Evolutionary conservation across 345 rosid species (phyloP).

Genomic region (Capsella bursapastoris): DNA sequence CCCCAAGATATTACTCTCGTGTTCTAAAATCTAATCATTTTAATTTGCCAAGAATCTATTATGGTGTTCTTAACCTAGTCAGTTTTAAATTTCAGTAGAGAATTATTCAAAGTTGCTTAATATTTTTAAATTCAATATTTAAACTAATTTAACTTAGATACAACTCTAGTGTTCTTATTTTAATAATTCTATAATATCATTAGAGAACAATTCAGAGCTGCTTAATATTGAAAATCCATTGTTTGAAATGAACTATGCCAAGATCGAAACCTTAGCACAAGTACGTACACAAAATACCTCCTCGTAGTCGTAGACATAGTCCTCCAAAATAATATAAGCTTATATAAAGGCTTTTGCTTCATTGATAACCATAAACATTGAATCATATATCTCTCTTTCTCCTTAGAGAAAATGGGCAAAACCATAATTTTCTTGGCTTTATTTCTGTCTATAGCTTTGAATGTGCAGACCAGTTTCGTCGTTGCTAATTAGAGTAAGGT

Average conservation of each 20-base stretch:
- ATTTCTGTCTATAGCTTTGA: not conserved
- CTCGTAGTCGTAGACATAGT: no score
- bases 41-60: not conserved
- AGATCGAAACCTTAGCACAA: not conserved
- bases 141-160: not conserved
- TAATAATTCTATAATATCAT: not conserved
- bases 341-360: constrained; percentile 16
- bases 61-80: not conserved
- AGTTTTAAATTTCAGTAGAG: not conserved
- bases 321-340: no score
- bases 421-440: constrained; percentile 5
- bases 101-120: not conserved
- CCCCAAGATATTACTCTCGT: no score
- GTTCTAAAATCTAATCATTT: not conserved
- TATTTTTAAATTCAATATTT: not conserved
- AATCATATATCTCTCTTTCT: not conserved
- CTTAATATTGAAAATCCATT: not conserved
- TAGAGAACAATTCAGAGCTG: not conserved
- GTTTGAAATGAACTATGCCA: not conserved
- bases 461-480: constrained; percentile 1
- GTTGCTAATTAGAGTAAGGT: constrained; percentile 12
- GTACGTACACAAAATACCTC: not conserved
- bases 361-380: not conserved
- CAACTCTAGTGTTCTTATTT: not conserved
- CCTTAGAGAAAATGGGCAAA: not conserved